phyloP scores from a whole-genome alignment of 805 yeast species.

The Vanderwaltozyma verrucispora region DNA sequence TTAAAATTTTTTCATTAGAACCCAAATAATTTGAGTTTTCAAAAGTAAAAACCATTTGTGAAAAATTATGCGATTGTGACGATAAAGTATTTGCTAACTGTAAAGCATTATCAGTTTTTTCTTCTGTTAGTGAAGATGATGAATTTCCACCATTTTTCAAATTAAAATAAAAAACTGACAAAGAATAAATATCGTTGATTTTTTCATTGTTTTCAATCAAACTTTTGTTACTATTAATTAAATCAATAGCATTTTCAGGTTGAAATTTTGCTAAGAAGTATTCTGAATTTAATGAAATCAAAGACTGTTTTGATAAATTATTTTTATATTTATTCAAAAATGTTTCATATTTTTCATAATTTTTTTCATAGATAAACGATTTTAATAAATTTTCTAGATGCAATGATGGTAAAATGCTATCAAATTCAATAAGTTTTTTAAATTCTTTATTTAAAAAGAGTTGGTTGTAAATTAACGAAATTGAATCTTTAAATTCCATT shows the following conservation, averaged over 20 bases:
- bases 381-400: conserved; percentile 17
- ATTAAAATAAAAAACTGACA: conserved; percentile 18
- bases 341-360: conserved; percentile 10
- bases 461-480: conserved; percentile 14
- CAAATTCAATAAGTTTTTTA: conserved; percentile 12
- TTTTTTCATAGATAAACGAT: conserved; percentile 18
- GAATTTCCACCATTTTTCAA: conserved; percentile 5
- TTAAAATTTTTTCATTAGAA: not conserved
- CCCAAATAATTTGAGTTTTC: conserved; percentile 4
- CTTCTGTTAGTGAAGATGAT: not conserved
- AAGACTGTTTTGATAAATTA: conserved; percentile 7
- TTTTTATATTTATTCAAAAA: conserved; percentile 12
- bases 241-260: conserved; percentile 15
- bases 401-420: conserved; percentile 19
- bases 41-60: conserved; percentile 10
- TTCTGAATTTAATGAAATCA: conserved; percentile 15
- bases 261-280: conserved; percentile 13
- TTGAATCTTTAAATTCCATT: conserved; percentile 18
- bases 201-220: conserved; percentile 6
- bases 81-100: conserved; percentile 24
- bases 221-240: conserved; percentile 4
- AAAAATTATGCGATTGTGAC: conserved; percentile 10
- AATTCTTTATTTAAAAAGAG: conserved; percentile 13
- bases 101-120: conserved; percentile 15
- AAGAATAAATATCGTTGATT: conserved; percentile 15